Evolutionary conservation across 345 rosid species (phyloP), one percentile per base, ranked within the genome.

Genomic region (Corchorus olitorius): DNA sequence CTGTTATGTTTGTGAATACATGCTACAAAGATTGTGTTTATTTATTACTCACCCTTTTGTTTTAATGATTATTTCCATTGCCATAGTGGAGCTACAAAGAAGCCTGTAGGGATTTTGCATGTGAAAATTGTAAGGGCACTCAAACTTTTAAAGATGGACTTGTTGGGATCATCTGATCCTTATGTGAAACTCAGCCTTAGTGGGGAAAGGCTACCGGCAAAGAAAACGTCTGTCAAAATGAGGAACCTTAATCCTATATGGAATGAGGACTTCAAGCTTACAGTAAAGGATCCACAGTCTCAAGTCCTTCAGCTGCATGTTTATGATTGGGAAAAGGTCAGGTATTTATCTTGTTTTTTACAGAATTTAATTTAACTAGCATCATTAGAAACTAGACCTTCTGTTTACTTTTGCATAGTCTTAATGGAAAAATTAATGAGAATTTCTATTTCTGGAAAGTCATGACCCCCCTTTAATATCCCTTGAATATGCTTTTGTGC

Each of bases 271-370:
- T 89, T 89, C 76, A 87, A 86, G 72, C 78, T 89, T 37, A 56
- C 77, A 9, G 87, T 85, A 43, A 89, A 84, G 70, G 92, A 89
- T 53, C 88, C 81, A 6, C 45, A 78, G 45, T 78, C 85, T 68
- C 89, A 87, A 79, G 81, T 80, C 65, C 88, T 89, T 33, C 77
- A 84, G 53, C 60, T 89, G 43, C 83, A 77, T 37, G 87, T 83
- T 49, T 84, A 78, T 65, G 92, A 89, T 52, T 87, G 90, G 87
- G 90, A 89, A 60, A 83, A 89, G 89, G 88, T 83, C 53, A n/a
- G 4, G 7, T 33, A 70, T 59, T 75, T 62, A 1, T 34, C 6
- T 4, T 13, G 27, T 4, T 59, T 17, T 46, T 66, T 4, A 14
- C 2, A 8, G n/a, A 27, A 27, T 19, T 39, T 61, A 20, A 33